Base-by-base conservation (phyloP, 768 basidiomycete genomes). In the Serendipita sp. region DNA sequence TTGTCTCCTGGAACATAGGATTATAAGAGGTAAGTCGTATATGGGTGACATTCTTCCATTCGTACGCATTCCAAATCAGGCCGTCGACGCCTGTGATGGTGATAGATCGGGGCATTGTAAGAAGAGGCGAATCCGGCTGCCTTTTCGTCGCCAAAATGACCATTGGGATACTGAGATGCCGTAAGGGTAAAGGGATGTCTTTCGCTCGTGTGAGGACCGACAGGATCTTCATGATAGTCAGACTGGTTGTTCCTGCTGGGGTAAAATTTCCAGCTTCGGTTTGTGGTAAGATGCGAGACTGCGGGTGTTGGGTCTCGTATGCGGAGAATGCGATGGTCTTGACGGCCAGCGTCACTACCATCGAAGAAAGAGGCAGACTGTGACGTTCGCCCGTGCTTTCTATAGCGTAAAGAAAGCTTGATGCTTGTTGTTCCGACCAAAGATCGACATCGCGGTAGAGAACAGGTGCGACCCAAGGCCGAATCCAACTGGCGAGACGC, bases 201-300 rank as follows among this genome's bases (percentile, higher is more conserved):
- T 36, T n/a, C 35, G 16, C 56, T 23, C 35, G 23, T 10, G 10
- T 60, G 5, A 60, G 35, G 56, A n/a, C 16, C 3, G 23, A 28
- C 10, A 60, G 56, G n/a, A 60, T 60, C 28, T 60, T 36, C 28
- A 60, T 32, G 23, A 38, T n/a, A n/a, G 23, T 60, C 34, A 60
- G 23, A 2, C 28, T 60, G 8, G 56, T 60, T 5, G 35, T 28
- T 28, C 56, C 56, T 23, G 16, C 34, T 28, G 56, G 56, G 8
- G 56, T 60, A 32, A 60, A 38, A n/a, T 35, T 30, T 60, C 56
- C 56, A 35, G 35, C 56, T 60, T 60, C 56, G 23, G 35, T 60
- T 23, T 28, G 56, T 36, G 56, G 56, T 8, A 28, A 28, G 8
- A 60, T 30, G n/a, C 35, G 23, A n/a, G 56, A 60, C 28, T 60